A percentile compares a stretch with the other conserved stretches of the same genome.
phyloP scores from a whole-genome alignment of 495 filamentous ascomycete species.

The Ascodesmis nigricans region DNA sequence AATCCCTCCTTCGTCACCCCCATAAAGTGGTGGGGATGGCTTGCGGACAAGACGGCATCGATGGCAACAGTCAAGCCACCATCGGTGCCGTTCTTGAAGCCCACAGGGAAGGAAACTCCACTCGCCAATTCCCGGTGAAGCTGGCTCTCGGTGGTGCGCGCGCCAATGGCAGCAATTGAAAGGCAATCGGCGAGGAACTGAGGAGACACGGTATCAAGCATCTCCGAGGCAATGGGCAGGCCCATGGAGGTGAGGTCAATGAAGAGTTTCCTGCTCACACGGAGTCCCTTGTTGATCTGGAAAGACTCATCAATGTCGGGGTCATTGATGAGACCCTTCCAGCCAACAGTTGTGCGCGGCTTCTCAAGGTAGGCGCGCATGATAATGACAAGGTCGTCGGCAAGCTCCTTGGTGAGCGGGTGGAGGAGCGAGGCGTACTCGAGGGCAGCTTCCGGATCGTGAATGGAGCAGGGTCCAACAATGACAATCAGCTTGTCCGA shows the following conservation, averaged over 20 bases:
- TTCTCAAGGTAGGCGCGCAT: conserved; percentile 99
- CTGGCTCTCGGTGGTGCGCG: conserved; percentile 92
- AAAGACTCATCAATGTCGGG: conserved; percentile 92
- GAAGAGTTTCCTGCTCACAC: conserved; percentile 74
- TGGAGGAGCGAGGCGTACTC: conserved; percentile 70
- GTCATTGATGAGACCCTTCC: conserved; percentile 98
- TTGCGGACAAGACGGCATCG: conserved; percentile 82
- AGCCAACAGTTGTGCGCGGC: conserved; percentile 94
- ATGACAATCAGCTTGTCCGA: conserved; percentile 83
- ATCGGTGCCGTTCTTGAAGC: conserved; percentile 98
- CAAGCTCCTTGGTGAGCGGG: conserved; percentile 47
- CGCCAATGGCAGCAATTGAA: conserved; percentile 86
- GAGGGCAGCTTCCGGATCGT: conserved; percentile 70
- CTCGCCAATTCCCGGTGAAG: conserved; percentile 86
- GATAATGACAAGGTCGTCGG: conserved; percentile 67
- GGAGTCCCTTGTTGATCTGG: conserved; percentile 97
- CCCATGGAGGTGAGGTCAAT: conserved; percentile 63
- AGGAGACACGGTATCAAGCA: conserved; percentile 97
- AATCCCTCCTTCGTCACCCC: conserved; percentile 98
- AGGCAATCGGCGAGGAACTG: conserved; percentile 88
- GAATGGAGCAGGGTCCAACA: conserved; percentile 89
- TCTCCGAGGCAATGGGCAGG: conserved; percentile 87
- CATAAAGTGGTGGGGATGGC: conserved; percentile 88
- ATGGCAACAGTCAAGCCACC: conserved; percentile 87
- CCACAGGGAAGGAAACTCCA: conserved; percentile 93